A percentile compares a stretch with the other conserved stretches of the same genome.
phyloP scores from a whole-genome alignment of 345 rosid species.

The rapeseed (Brassica napus) region Da-Ae NC_063442.1:30653501-30654000 shows the following conservation, averaged over 20 bases:
- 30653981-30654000: too few species aligned
- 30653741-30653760: slow-evolving; percentile 93
- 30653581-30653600: slow-evolving; percentile 5
- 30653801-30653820: too few species aligned
- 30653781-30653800: background rate
- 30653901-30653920: too few species aligned
- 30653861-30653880: too few species aligned
- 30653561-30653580: background rate
- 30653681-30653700: slow-evolving; percentile 93
- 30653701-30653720: slow-evolving; percentile 99
- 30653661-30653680: slow-evolving; percentile 96
- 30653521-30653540: slow-evolving; percentile 87
- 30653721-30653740: slow-evolving; percentile 92
- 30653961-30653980: too few species aligned
- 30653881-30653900: too few species aligned
- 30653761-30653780: slow-evolving; percentile 97
- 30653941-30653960: too few species aligned
- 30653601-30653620: slow-evolving; percentile 64
- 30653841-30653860: too few species aligned
- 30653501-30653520: slow-evolving; percentile 93
- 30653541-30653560: slow-evolving; percentile 8
- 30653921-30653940: too few species aligned
- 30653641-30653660: slow-evolving; percentile 99
- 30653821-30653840: too few species aligned
- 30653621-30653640: slow-evolving; percentile 95